phyloP scores from a whole-genome alignment of 169 alveolate species.

The Plasmodium blacklocki region DNA sequence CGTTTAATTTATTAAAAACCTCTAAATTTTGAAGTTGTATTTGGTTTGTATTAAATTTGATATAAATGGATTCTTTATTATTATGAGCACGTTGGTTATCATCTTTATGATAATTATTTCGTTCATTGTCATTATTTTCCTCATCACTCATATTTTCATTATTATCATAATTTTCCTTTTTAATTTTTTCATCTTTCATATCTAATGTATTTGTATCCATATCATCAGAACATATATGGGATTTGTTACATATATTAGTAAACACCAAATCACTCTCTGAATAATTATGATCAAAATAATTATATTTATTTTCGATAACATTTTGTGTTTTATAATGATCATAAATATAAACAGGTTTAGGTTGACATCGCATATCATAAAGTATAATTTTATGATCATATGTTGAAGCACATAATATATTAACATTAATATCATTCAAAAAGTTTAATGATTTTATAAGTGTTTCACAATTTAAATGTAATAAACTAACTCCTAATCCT shows the following conservation, averaged over 20 bases:
- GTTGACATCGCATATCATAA: slow-evolving; percentile 82
- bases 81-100: background rate
- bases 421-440: slow-evolving; percentile 79
- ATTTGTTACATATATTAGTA: slow-evolving; percentile 36
- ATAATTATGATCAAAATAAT: slow-evolving; percentile 51
- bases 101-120: background rate
- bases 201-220: background rate
- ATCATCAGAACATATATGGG: slow-evolving; percentile 20
- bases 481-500: slow-evolving; percentile 77
- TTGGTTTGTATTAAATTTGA: background rate
- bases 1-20: background rate
- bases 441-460: slow-evolving; percentile 78
- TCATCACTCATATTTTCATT: background rate
- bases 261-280: slow-evolving; percentile 64
- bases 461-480: slow-evolving; percentile 78
- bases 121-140: background rate
- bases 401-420: slow-evolving; percentile 79
- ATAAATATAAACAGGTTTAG: slow-evolving; percentile 82
- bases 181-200: background rate
- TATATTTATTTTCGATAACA: slow-evolving; percentile 34
- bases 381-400: slow-evolving; percentile 79
- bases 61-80: background rate
- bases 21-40: background rate
- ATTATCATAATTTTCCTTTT: slow-evolving; percentile 1
- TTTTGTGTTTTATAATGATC: slow-evolving; percentile 79